Conservation (phyloP, 768 basidiomycete species). For the Pisolithus microcarpus region DNA sequence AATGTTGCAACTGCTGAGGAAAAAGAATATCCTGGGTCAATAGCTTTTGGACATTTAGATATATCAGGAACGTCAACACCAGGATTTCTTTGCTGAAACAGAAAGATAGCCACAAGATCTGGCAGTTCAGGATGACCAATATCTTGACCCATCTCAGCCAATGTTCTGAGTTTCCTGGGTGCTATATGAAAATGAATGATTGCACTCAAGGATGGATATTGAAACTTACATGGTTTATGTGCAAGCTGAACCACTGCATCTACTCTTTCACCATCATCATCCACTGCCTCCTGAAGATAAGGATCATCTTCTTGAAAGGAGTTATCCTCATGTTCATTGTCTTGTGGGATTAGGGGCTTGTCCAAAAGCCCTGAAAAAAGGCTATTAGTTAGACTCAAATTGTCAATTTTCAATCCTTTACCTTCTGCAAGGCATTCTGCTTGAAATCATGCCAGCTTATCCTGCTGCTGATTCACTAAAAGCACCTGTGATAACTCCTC, state of each 20-base stretch:
- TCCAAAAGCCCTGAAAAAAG: background rate
- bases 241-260: background rate
- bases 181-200: slow-evolving; percentile 4
- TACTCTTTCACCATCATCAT: background rate
- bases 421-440: too few species aligned
- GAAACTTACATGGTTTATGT: background rate
- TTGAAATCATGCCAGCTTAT: slow-evolving; percentile 2
- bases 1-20: slow-evolving; percentile 25
- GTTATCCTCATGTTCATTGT: background rate
- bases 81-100: slow-evolving; percentile 9
- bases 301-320: background rate
- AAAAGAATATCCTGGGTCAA: slow-evolving; percentile 15
- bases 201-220: background rate
- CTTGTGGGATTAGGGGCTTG: background rate
- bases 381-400: background rate
- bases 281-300: background rate
- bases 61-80: slow-evolving; percentile 7
- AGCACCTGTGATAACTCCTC: slow-evolving; percentile 11
- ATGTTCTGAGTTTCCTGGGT: background rate
- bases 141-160: too few species aligned
- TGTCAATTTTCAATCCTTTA: background rate
- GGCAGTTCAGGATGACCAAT: background rate
- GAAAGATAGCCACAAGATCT: slow-evolving; percentile 10
- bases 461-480: background rate
- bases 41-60: slow-evolving; percentile 12